Percentiles rank a stretch among this genome's conserved stretches.
Evolutionary conservation across 768 basidiomycete species (phyloP).

Genomic region (Trametes cubensis): DNA sequence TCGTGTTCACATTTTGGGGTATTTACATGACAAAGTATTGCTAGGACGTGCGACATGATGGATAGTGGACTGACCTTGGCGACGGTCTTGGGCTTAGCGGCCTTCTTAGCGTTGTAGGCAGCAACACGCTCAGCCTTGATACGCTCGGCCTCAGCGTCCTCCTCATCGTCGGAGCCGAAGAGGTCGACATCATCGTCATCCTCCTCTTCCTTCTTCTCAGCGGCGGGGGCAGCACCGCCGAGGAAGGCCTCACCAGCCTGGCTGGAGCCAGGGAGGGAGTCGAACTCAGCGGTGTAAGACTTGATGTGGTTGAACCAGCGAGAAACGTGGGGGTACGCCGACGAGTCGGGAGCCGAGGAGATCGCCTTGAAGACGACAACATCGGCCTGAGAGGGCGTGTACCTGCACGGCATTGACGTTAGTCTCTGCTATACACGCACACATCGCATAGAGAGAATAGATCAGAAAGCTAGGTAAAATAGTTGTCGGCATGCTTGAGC

Average conservation of each 20-base stretch:
- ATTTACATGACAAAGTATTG: conserved; percentile 16
- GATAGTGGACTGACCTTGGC: conserved; percentile 67
- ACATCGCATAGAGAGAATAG: conserved; percentile 11
- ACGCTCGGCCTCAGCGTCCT: conserved; percentile 54
- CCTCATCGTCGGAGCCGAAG: conserved; percentile 70
- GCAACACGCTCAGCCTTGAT: conserved; percentile 88
- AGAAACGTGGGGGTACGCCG: conserved; percentile 69
- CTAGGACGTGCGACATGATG: conserved; percentile 8
- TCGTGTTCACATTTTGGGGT: conserved; percentile 2
- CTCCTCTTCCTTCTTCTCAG: conserved; percentile 43
- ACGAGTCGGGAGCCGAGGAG: conserved; percentile 62
- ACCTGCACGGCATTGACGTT: conserved; percentile 48
- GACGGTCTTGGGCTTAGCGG: conserved; percentile 79
- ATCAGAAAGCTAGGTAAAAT: conserved; percentile 76
- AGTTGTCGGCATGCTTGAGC: conserved; percentile 71
- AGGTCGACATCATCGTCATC: conserved; percentile 62
- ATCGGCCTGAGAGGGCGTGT: conserved; percentile 92
- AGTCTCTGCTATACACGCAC: not conserved
- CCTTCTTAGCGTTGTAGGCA: conserved; percentile 93
- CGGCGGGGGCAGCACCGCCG: conserved; percentile 48
- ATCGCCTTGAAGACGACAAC: conserved; percentile 89
- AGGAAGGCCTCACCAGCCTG: conserved; percentile 76
- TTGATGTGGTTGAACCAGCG: conserved; percentile 96
- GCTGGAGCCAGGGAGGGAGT: conserved; percentile 81
- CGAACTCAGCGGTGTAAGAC: conserved; percentile 80